phyloP scores from a whole-genome alignment of 176 grass and related monocot genomes.

The Oryza glumipatula region DNA sequence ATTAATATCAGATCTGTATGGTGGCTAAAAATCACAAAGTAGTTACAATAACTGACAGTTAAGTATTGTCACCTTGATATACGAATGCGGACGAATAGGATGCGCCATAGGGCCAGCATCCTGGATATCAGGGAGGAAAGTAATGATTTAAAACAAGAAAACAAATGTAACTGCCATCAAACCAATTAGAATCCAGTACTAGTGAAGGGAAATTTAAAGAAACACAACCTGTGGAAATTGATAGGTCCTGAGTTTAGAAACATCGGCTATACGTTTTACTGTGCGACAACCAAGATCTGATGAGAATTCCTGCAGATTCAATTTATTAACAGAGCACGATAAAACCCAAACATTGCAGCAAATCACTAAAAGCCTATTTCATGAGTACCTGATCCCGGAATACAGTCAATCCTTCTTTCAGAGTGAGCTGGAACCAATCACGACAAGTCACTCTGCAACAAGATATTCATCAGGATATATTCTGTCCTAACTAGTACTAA shows the following conservation, averaged over 20 bases:
- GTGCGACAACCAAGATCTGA: conserved; percentile 90
- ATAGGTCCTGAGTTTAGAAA: conserved; percentile 91
- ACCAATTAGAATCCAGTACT: conserved; percentile 9
- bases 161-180: conserved; percentile 32
- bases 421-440: conserved; percentile 99
- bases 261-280: conserved; percentile 94
- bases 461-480: conserved; percentile 13
- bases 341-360: conserved; percentile 27
- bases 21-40: neutral
- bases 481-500: neutral
- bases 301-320: conserved; percentile 81
- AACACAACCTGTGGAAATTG: conserved; percentile 92
- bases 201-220: conserved; percentile 29
- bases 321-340: conserved; percentile 36
- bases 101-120: conserved; percentile 98
- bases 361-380: neutral
- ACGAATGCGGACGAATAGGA: conserved; percentile 94
- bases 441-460: conserved; percentile 92
- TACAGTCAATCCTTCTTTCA: conserved; percentile 97
- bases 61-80: conserved; percentile 83
- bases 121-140: conserved; percentile 61
- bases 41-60: conserved; percentile 32
- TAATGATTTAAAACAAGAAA: conserved; percentile 31
- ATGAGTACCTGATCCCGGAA: conserved; percentile 92
- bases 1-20: conserved; percentile 35